Evolutionary conservation across 306 rosid genomes (phyloP).

Genomic region (Corylus heterophylla): DNA sequence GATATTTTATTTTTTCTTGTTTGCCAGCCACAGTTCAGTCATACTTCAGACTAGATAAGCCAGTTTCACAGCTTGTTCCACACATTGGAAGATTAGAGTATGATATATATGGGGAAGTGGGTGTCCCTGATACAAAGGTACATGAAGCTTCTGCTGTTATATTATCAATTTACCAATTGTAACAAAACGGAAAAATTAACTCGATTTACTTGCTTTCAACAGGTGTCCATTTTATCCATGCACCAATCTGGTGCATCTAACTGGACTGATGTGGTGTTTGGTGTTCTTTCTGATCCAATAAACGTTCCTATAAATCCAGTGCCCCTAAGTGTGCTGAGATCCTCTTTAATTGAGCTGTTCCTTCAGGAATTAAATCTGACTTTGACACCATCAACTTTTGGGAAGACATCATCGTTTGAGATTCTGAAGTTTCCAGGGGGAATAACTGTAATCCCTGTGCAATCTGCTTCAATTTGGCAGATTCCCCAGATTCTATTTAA

Average conservation of each 20-base stretch:
- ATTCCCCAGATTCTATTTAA: conserved; percentile 71
- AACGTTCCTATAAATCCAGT: conserved; percentile 62
- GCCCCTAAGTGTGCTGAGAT: conserved; percentile 67
- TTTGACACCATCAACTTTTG: conserved; percentile 63
- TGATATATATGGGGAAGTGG: conserved; percentile 75
- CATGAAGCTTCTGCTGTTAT: conserved; percentile 24
- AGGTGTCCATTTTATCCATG: conserved; percentile 84
- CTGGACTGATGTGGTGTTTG: conserved; percentile 69
- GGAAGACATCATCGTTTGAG: conserved; percentile 70
- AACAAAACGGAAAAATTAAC: conserved; percentile 20
- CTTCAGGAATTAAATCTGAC: conserved; percentile 75
- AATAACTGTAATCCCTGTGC: conserved; percentile 67
- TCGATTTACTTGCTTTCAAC: conserved; percentile 33
- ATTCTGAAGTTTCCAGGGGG: conserved; percentile 77
- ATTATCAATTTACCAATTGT: conserved; percentile 8
- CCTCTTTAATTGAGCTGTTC: conserved; percentile 69
- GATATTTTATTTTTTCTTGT: background rate
- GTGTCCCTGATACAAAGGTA: conserved; percentile 75
- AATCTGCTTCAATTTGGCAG: conserved; percentile 64
- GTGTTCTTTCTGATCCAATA: conserved; percentile 74
- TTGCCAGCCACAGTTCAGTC: conserved; percentile 80
- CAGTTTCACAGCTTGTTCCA: conserved; percentile 74
- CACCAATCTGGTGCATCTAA: conserved; percentile 55
- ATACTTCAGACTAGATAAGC: conserved; percentile 74
- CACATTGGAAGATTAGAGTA: conserved; percentile 64